Evolutionary conservation across 805 yeast genomes (phyloP).

Genomic region (Saturnispora mendoncae): DNA sequence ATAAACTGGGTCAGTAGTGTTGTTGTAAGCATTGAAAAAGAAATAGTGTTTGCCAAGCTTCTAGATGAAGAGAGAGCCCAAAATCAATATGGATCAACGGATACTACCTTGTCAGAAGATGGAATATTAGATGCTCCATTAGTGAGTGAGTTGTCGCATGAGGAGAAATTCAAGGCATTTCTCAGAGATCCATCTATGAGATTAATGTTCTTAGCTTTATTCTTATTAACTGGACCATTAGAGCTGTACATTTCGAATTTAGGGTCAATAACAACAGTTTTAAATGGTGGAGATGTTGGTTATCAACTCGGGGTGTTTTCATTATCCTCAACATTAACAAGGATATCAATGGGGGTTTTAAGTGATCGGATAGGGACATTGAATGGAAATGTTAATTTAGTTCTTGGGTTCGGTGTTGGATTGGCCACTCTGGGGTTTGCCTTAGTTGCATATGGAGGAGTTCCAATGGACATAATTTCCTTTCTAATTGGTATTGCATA

Average conservation of each 20-base stretch:
- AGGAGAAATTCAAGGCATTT: slow-evolving; percentile 23
- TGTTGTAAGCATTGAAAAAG: slow-evolving; percentile 51
- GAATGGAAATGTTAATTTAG: slow-evolving; percentile 9
- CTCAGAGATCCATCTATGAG: slow-evolving; percentile 53
- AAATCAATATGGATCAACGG: not conserved
- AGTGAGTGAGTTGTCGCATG: slow-evolving; percentile 13
- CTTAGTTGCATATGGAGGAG: slow-evolving; percentile 13
- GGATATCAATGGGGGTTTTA: slow-evolving; percentile 56
- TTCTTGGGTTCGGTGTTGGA: slow-evolving; percentile 9
- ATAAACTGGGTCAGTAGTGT: slow-evolving; percentile 59
- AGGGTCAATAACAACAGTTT: slow-evolving; percentile 50
- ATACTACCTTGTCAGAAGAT: slow-evolving; percentile 4
- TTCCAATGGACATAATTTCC: slow-evolving; percentile 24
- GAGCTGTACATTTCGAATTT: slow-evolving; percentile 80
- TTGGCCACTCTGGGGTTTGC: slow-evolving; percentile 12
- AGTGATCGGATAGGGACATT: slow-evolving; percentile 44
- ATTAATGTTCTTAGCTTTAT: slow-evolving; percentile 51
- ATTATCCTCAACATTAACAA: slow-evolving; percentile 53
- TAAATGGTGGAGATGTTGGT: slow-evolving; percentile 25
- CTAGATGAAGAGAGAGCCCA: slow-evolving; percentile 15
- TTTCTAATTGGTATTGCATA: slow-evolving; percentile 58
- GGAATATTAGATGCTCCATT: slow-evolving; percentile 8
- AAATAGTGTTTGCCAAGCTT: slow-evolving; percentile 31
- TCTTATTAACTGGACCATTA: slow-evolving; percentile 70
- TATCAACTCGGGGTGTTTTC: slow-evolving; percentile 54